phyloP scores from a whole-genome alignment of 495 filamentous ascomycete species.

The Hypoxylon fuscum region DNA sequence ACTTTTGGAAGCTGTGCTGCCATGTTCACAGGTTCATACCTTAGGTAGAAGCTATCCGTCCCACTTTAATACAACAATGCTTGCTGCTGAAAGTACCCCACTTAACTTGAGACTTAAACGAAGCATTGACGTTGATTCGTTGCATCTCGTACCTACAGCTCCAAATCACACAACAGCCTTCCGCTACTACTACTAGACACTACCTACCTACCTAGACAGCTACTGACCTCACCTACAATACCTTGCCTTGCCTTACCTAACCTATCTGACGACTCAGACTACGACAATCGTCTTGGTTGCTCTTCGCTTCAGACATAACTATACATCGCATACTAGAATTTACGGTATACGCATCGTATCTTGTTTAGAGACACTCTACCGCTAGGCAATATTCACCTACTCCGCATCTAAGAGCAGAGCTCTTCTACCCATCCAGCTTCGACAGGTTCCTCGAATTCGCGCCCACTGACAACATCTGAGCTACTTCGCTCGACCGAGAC shows the following conservation, averaged over 20 bases:
- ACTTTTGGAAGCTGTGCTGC: too few relatives aligned
- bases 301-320: not conserved
- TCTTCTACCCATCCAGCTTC: constrained; percentile 12
- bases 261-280: not conserved
- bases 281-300: not conserved
- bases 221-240: constrained; percentile 9
- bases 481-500: not conserved
- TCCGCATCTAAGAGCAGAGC: constrained; percentile 20
- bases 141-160: constrained; percentile 16
- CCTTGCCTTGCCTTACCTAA: too few relatives aligned
- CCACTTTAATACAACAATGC: not conserved
- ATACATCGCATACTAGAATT: not conserved
- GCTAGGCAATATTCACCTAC: constrained; percentile 21
- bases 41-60: too few relatives aligned
- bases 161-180: constrained; percentile 21
- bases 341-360: constrained; percentile 1
- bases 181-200: not conserved
- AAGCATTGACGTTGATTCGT: constrained; percentile 37
- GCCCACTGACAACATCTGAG: not conserved
- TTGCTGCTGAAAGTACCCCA: constrained; percentile 8
- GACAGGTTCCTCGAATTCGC: not conserved
- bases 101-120: constrained; percentile 24
- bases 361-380: not conserved
- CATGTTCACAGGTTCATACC: too few relatives aligned
- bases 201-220: too few relatives aligned